These are phyloP conservation scores for Drechmeria coniospora DNA, from an alignment of 2,329 filamentous ascomycete species.

Conservation along the genomic window DNA sequence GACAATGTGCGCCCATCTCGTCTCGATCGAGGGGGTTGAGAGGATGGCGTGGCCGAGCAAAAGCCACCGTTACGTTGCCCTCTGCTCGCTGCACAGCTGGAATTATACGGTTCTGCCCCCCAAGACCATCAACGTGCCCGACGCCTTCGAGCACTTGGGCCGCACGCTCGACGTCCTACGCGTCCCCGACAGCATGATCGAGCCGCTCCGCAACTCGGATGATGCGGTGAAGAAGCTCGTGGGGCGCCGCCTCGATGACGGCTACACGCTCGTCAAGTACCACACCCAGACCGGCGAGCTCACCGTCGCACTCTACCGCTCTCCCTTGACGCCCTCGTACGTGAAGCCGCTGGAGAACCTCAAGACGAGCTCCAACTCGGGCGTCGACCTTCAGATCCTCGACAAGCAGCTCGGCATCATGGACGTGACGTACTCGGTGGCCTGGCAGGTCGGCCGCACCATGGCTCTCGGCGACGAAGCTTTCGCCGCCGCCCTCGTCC, in stretches of 20 bases:
- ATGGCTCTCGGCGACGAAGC: constrained; percentile 19
- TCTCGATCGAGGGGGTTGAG: constrained; percentile 21
- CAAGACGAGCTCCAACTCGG: constrained; percentile 14
- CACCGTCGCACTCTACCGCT: constrained; percentile 20
- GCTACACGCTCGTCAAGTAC: constrained; percentile 22
- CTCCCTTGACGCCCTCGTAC: constrained; percentile 19
- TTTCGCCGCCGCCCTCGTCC: constrained; percentile 11
- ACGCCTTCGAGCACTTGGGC: constrained; percentile 14
- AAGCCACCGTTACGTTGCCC: constrained; percentile 10
- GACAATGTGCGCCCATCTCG: constrained; percentile 18
- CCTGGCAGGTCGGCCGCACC: constrained; percentile 26
- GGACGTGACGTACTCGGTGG: constrained; percentile 26
- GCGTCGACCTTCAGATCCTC: constrained; percentile 22
- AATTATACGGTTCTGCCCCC: constrained; percentile 21
- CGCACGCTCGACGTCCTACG: constrained; percentile 4
- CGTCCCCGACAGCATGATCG: constrained; percentile 1
- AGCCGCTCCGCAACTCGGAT: not conserved
- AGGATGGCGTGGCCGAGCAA: constrained; percentile 9
- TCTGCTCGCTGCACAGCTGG: constrained; percentile 25
- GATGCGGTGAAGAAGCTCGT: constrained; percentile 2
- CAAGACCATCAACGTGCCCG: constrained; percentile 15
- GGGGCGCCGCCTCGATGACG: constrained; percentile 14
- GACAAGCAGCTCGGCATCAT: constrained; percentile 23
- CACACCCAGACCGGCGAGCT: constrained; percentile 23
- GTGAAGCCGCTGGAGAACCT: constrained; percentile 5